A percentile compares a stretch with the other conserved stretches of the same genome.
Evolutionary conservation across 306 rosid species (phyloP).

Genomic region (Vigna unguiculata): DNA sequence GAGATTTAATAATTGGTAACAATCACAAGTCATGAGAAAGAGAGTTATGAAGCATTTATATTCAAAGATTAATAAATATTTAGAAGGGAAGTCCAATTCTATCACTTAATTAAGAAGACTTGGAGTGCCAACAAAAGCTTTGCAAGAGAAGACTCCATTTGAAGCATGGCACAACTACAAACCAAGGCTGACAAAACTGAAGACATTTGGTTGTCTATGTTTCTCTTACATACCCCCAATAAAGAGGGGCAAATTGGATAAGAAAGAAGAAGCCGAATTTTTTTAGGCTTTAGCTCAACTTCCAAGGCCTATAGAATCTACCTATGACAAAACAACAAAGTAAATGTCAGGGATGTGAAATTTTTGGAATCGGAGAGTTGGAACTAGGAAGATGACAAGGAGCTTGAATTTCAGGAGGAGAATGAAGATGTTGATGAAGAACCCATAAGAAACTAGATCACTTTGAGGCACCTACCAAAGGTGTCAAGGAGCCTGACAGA

Average conservation of each 20-base stretch:
- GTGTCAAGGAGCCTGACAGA: too few relatives aligned
- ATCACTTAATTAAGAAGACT: background rate
- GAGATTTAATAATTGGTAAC: background rate
- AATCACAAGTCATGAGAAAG: background rate
- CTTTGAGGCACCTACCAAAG: too few relatives aligned
- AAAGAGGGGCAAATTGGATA: background rate
- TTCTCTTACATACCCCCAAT: background rate
- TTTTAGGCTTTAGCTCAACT: background rate
- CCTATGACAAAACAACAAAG: background rate
- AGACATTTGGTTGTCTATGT: background rate
- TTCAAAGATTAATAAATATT: background rate
- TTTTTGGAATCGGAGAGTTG: background rate
- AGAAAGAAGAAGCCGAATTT: background rate
- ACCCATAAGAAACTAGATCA: too few relatives aligned
- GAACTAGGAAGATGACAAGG: background rate
- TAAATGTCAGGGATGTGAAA: background rate
- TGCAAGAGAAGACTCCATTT: too few relatives aligned
- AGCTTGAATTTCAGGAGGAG: too few relatives aligned
- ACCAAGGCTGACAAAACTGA: background rate
- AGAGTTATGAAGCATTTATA: constrained; percentile 11
- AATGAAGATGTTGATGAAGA: too few relatives aligned
- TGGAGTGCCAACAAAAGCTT: too few relatives aligned
- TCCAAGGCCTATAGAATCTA: background rate
- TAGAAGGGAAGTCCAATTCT: constrained; percentile 15
- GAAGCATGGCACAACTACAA: background rate